These are phyloP conservation scores for Solanum hybrid DNA, from an alignment of 305 asterid genomes.

Conservation along the genomic window DNA sequence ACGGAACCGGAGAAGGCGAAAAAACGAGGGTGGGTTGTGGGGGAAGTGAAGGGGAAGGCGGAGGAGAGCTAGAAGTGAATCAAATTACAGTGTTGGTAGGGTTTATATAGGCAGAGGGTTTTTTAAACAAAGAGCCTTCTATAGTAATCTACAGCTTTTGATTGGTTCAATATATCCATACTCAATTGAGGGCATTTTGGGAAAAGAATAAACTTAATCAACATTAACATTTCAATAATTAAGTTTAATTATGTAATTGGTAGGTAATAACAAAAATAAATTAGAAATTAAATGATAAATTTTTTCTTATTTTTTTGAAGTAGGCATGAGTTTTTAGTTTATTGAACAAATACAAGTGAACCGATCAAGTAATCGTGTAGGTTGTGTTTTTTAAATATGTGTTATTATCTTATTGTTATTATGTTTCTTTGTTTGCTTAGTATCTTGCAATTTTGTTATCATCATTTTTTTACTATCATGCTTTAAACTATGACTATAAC, in stretches of 20 bases:
- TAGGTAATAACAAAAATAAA: not conserved
- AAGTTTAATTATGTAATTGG: too few species aligned
- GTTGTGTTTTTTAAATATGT: not conserved
- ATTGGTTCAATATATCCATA: not conserved
- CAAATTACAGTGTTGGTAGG: not conserved
- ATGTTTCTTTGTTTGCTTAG: not conserved
- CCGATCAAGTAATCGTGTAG: not conserved
- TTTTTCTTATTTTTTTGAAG: not conserved
- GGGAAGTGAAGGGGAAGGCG: not conserved
- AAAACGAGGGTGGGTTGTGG: not conserved
- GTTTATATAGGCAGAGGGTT: not conserved
- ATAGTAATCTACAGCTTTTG: not conserved
- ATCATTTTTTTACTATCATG: not conserved
- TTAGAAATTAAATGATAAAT: not conserved
- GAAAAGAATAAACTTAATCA: not conserved
- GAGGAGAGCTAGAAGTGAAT: not conserved
- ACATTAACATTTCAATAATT: not conserved
- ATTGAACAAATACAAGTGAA: not conserved
- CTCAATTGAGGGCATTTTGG: not conserved
- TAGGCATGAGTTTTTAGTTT: not conserved
- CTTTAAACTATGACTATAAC: not conserved
- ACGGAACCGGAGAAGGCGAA: not conserved
- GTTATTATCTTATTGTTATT: not conserved
- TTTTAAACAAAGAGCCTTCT: not conserved
- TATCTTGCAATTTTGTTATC: not conserved